These are phyloP conservation scores for Suillus clintonianus DNA, from an alignment of 768 basidiomycete species.

Conservation along the genomic window DNA sequence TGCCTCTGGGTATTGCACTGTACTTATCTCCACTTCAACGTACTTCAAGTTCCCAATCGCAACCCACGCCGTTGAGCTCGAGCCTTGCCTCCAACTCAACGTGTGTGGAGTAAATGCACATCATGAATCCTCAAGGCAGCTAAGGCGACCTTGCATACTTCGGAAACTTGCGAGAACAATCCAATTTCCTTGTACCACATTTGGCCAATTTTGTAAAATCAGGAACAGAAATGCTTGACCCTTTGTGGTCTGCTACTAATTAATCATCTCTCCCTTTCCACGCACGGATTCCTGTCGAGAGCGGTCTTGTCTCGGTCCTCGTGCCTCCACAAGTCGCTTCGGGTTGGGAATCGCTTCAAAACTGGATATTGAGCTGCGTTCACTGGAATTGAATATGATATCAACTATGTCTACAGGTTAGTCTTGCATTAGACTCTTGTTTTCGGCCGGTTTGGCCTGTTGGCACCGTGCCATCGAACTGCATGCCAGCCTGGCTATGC, in stretches of 20 bases:
- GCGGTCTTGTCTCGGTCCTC: background rate
- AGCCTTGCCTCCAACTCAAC: background rate
- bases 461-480: slow-evolving; percentile 1
- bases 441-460: background rate
- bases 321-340: background rate
- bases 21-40: background rate
- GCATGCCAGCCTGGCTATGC: background rate
- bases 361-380: background rate
- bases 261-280: background rate
- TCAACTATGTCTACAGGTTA: too few relatives aligned
- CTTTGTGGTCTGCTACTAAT: background rate
- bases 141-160: background rate
- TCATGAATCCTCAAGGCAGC: background rate
- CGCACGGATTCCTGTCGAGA: background rate
- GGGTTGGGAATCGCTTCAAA: background rate
- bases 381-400: background rate
- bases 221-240: background rate
- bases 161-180: background rate
- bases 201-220: background rate
- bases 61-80: background rate
- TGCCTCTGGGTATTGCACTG: background rate
- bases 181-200: background rate
- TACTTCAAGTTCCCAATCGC: background rate
- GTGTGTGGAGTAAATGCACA: background rate
- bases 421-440: background rate